phyloP scores from a whole-genome alignment of 2,329 filamentous ascomycete species.

The Leptographium procerum region DNA sequence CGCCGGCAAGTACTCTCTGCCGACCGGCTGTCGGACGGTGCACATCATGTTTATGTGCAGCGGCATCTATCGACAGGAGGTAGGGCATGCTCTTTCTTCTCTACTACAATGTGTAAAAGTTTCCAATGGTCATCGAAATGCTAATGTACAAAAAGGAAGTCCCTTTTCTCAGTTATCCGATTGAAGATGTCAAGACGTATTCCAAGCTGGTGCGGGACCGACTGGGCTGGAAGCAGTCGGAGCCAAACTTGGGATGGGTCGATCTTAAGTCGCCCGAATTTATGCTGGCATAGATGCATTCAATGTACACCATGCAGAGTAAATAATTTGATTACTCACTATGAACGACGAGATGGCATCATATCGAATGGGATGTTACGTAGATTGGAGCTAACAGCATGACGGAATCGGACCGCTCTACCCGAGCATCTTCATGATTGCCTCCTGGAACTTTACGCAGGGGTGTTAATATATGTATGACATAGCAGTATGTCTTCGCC shows the following conservation, averaged over 20 bases:
- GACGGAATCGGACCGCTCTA: too few relatives aligned
- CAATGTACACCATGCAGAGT: too few relatives aligned
- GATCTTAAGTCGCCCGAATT: constrained; percentile 5
- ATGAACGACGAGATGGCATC: too few relatives aligned
- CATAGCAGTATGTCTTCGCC: too few relatives aligned
- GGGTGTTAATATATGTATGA: too few relatives aligned
- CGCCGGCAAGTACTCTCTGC: neutral
- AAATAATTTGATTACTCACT: too few relatives aligned
- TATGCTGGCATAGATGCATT: neutral
- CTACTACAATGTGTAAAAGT: too few relatives aligned
- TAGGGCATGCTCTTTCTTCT: neutral
- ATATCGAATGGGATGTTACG: too few relatives aligned
- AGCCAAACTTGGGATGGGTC: constrained; percentile 5
- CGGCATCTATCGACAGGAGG: constrained; percentile 3
- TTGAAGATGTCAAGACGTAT: constrained; percentile 4
- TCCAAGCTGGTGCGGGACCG: constrained; percentile 2
- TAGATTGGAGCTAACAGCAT: too few relatives aligned
- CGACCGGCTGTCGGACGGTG: constrained; percentile 3
- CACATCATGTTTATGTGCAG: constrained; percentile 7
- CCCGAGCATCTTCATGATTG: too few relatives aligned
- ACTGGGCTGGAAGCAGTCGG: constrained; percentile 6
- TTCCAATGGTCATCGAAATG: too few relatives aligned
- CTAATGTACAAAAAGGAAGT: neutral
- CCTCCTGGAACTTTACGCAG: too few relatives aligned
- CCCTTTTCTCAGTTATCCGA: constrained; percentile 2